Conservation (phyloP, 2,329 filamentous ascomycete species). For the Colletotrichum viniferum region DNA sequence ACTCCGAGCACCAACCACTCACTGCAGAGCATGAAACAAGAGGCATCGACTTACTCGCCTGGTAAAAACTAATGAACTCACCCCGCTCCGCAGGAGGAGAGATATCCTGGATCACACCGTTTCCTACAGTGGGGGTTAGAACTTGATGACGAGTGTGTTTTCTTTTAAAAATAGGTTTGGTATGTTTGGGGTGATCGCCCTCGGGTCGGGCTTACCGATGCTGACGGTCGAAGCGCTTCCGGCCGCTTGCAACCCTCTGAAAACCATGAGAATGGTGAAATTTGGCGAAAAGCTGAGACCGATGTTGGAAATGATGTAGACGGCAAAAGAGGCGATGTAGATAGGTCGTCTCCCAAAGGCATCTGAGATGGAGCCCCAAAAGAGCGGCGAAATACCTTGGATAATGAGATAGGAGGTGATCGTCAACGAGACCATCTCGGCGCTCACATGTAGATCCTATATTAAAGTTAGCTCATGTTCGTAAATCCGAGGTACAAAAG, state of each 20-base stretch:
- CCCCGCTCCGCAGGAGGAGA: slow-evolving; percentile 31
- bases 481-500: background rate
- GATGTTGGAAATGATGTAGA: slow-evolving; percentile 53
- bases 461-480: background rate
- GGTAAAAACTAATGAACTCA: slow-evolving; percentile 33
- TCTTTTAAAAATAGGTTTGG: slow-evolving; percentile 1
- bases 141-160: background rate
- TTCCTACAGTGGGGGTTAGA: slow-evolving; percentile 21
- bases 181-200: background rate
- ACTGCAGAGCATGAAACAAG: background rate
- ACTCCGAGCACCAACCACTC: background rate
- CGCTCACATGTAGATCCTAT: slow-evolving; percentile 33
- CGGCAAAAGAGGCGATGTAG: slow-evolving; percentile 48
- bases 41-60: slow-evolving; percentile 29
- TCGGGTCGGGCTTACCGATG: slow-evolving; percentile 37
- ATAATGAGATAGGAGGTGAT: slow-evolving; percentile 54
- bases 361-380: slow-evolving; percentile 55
- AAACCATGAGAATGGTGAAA: slow-evolving; percentile 45
- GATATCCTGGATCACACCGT: slow-evolving; percentile 37
- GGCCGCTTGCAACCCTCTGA: slow-evolving; percentile 51
- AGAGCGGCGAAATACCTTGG: slow-evolving; percentile 52
- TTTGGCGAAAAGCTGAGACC: slow-evolving; percentile 46
- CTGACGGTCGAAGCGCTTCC: slow-evolving; percentile 53
- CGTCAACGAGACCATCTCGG: slow-evolving; percentile 39
- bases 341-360: slow-evolving; percentile 46